Evolutionary conservation across 2,329 filamentous ascomycete species (phyloP).

Genomic region (Aulographum hederae): DNA sequence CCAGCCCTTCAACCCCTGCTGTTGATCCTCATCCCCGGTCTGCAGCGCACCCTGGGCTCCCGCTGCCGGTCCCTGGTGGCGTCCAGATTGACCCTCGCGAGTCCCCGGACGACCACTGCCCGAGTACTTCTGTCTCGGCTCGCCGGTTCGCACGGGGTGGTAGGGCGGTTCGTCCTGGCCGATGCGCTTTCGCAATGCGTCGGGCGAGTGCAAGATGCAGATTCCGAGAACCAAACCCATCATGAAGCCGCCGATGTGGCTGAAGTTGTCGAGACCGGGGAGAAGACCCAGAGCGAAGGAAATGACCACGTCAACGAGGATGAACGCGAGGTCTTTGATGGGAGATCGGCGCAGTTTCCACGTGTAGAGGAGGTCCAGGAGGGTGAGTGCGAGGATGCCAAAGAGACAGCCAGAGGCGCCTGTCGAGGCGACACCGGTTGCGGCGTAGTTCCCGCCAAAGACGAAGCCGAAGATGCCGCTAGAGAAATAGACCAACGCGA

Average conservation of each 20-base stretch:
- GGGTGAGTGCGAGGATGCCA: constrained; percentile 70
- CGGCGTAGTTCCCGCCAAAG: constrained; percentile 83
- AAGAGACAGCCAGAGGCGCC: constrained; percentile 85
- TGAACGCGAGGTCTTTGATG: constrained; percentile 69
- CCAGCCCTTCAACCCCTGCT: constrained; percentile 21
- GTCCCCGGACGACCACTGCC: background rate
- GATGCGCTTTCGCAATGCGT: constrained; percentile 55
- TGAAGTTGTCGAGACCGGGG: constrained; percentile 90
- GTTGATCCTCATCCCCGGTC: constrained; percentile 29
- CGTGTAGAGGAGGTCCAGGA: constrained; percentile 83
- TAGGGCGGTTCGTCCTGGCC: constrained; percentile 54
- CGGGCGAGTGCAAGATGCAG: constrained; percentile 75
- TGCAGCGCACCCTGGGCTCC: constrained; percentile 20
- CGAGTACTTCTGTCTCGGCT: background rate
- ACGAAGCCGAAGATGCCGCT: constrained; percentile 93
- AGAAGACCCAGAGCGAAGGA: constrained; percentile 84
- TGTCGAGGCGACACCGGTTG: constrained; percentile 57
- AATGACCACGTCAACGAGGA: constrained; percentile 69
- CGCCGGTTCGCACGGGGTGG: constrained; percentile 17
- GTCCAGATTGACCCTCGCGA: too few relatives aligned
- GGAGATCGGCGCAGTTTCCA: constrained; percentile 68
- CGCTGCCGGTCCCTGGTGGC: background rate
- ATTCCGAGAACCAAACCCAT: constrained; percentile 81
- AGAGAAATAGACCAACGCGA: constrained; percentile 74
- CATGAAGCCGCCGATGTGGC: constrained; percentile 87